phyloP scores from a whole-genome alignment of 1,284 basidiomycete genomes.

The Singerocomus rubriflavus region DNA sequence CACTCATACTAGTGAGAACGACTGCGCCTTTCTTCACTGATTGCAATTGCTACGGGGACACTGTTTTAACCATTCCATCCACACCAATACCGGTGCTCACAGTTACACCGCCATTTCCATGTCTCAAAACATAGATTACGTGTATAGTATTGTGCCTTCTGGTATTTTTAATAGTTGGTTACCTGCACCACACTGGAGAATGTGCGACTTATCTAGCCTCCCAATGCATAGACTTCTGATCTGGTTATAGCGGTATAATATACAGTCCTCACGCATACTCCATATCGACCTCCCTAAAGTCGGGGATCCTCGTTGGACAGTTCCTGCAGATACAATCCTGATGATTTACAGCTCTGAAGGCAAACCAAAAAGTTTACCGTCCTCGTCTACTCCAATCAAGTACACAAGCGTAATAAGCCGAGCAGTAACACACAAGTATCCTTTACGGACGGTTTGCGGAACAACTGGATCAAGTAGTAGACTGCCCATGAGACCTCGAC shows the following conservation, averaged over 20 bases:
- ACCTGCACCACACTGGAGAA: neutral
- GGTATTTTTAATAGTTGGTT: neutral
- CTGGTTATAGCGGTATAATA: neutral
- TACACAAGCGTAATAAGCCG: constrained; percentile 23
- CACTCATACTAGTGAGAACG: neutral
- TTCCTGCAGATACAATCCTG: neutral
- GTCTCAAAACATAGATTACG: too few species aligned
- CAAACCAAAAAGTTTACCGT: neutral
- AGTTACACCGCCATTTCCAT: too few species aligned
- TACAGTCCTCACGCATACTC: neutral
- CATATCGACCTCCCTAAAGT: neutral
- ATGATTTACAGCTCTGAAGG: neutral
- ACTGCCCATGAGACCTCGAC: constrained; percentile 30
- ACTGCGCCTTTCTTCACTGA: neutral
- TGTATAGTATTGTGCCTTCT: too few species aligned
- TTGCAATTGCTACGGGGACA: neutral
- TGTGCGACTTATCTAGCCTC: neutral
- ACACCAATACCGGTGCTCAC: neutral
- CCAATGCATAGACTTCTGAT: neutral
- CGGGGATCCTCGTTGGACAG: neutral
- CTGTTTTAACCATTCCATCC: neutral
- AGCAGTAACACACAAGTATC: constrained; percentile 22
- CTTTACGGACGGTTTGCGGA: constrained; percentile 28
- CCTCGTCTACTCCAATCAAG: constrained; percentile 30
- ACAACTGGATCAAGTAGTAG: constrained; percentile 29